Base-by-base conservation (phyloP, 2,329 filamentous ascomycete genomes). In the Aciculosporium take region DNA sequence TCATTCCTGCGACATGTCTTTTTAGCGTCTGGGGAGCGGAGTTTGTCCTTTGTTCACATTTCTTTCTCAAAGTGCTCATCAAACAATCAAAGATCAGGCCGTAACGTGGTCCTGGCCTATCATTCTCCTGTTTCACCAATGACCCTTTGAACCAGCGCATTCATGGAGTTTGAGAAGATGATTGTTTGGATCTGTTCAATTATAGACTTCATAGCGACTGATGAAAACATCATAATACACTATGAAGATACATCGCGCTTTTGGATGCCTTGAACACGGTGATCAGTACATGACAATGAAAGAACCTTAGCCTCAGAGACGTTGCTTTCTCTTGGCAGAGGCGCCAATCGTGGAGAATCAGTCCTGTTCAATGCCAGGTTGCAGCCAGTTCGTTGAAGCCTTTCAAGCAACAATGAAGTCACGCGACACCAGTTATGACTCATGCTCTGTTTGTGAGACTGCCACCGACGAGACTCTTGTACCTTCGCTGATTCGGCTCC, bases 391-490 rank as follows among this genome's bases (percentile, higher is more conserved):
- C 10, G 7, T 8, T 10, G 25, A 21, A 12, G 15, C 32, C n/a
- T n/a, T 39, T 37, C 39, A 39, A 42, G 36, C 21, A n/a, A 15
- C 5, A 13, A 18, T 17, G 29, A 25, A 12, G 24, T 23, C 7
- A 24, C 17, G n/a, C 18, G n/a, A 25, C 7, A 18, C 9, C 10
- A 9, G 18, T 25, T 30, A 43, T 23, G 32, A 54, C 29, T 31
- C 13, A 36, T 15, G 21, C 17, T 49, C 60, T 57, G 48, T 63
- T 63, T 24, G 74, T 64, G 41, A 69, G 53, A 49, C 71, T 72
- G 29, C 67, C 68, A 41, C 76, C 72, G 6, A 76, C 69, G 4
- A 64, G 60, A 45, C 72, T 76, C 56, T 62, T 68, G 51, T 69
- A 74, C 42, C 60, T 65, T 41, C 65, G 65, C 34, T 63, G 58